A percentile compares a stretch with the other conserved stretches of the same genome.
phyloP scores from a whole-genome alignment of 176 grass and related monocot genomes.

The Dactylis glomerata region DNA sequence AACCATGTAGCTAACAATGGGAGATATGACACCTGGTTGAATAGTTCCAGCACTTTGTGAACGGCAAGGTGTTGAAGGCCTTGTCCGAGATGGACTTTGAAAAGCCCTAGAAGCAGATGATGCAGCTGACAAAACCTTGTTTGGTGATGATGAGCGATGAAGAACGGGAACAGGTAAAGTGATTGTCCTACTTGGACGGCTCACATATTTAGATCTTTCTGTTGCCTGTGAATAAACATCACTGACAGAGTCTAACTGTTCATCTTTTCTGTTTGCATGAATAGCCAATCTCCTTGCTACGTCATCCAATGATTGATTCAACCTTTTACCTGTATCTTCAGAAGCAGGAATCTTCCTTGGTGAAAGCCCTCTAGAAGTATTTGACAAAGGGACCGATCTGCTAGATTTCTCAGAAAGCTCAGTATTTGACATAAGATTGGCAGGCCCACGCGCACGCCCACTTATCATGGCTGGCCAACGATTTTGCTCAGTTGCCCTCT shows the following conservation, averaged over 20 bases:
- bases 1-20: slow-evolving; percentile 52
- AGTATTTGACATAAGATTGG: slow-evolving; percentile 38
- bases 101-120: slow-evolving; percentile 34
- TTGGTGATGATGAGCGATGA: slow-evolving; percentile 48
- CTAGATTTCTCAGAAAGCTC: slow-evolving; percentile 46
- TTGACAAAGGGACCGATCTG: slow-evolving; percentile 33
- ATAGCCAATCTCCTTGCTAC: slow-evolving; percentile 49
- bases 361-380: slow-evolving; percentile 48
- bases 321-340: slow-evolving; percentile 29
- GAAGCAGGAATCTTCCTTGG: slow-evolving; percentile 36
- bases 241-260: slow-evolving; percentile 23
- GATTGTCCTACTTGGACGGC: slow-evolving; percentile 34
- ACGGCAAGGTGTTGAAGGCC: slow-evolving; percentile 61
- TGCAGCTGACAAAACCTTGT: slow-evolving; percentile 36
- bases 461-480: slow-evolving; percentile 60
- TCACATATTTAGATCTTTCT: slow-evolving; percentile 49
- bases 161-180: slow-evolving; percentile 51
- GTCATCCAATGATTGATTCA: slow-evolving; percentile 46
- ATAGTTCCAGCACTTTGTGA: slow-evolving; percentile 48
- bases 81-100: slow-evolving; percentile 54
- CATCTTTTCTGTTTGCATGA: slow-evolving; percentile 39
- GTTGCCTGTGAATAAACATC: slow-evolving; percentile 32
- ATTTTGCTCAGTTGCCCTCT: slow-evolving; percentile 50
- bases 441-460: slow-evolving; percentile 40
- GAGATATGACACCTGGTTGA: slow-evolving; percentile 24